These are phyloP conservation scores for Annulohypoxylon truncatum DNA, from an alignment of 2,329 filamentous ascomycete species.

Conservation along the genomic window DNA sequence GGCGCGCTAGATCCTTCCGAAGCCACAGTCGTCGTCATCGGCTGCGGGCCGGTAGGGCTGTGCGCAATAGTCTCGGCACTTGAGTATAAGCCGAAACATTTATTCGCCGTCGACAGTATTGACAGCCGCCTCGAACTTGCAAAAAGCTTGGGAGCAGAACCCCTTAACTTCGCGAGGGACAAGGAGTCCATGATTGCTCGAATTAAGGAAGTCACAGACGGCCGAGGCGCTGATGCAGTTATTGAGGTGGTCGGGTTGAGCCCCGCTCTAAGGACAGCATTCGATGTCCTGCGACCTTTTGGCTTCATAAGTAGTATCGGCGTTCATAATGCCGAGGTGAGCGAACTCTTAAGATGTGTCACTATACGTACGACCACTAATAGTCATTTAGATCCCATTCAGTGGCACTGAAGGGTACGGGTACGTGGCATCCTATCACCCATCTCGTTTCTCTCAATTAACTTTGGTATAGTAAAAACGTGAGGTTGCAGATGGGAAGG, in stretches of 20 bases:
- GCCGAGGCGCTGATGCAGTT: constrained; percentile 85
- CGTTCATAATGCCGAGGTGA: constrained; percentile 78
- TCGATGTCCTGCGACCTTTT: constrained; percentile 77
- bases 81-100: constrained; percentile 78
- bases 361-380: constrained; percentile 39
- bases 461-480: constrained; percentile 68
- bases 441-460: constrained; percentile 39
- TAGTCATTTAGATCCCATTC: constrained; percentile 67
- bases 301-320: constrained; percentile 80
- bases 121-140: constrained; percentile 80
- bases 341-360: constrained; percentile 28
- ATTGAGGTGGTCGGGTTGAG: constrained; percentile 82
- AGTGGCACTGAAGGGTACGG: constrained; percentile 71
- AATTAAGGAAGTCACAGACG: constrained; percentile 79
- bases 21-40: constrained; percentile 81
- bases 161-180: constrained; percentile 80
- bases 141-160: constrained; percentile 79
- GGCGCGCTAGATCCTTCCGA: constrained; percentile 68
- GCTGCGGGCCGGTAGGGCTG: constrained; percentile 86
- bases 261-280: constrained; percentile 75
- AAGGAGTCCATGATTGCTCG: constrained; percentile 72
- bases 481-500: constrained; percentile 79
- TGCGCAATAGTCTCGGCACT: constrained; percentile 83
- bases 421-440: constrained; percentile 50
- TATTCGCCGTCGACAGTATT: constrained; percentile 84